phyloP scores from a whole-genome alignment of 441 rosid species.

The Gossypium schwendimanii region DNA sequence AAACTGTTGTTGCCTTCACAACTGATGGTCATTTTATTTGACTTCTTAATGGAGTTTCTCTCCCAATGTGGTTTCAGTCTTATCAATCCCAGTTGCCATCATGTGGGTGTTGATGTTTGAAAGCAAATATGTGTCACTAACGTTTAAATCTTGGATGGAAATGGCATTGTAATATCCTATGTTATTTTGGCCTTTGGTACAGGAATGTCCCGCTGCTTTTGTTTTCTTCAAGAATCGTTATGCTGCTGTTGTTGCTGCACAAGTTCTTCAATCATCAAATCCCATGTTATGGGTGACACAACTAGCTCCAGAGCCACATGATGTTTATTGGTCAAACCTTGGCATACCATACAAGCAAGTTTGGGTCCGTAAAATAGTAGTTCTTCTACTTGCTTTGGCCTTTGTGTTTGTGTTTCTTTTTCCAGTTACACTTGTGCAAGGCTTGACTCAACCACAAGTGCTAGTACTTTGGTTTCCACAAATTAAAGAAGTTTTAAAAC shows the following conservation, averaged over 20 bases:
- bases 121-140: not conserved
- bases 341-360: slow-evolving; percentile 75
- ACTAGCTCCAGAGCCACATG: slow-evolving; percentile 88
- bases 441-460: slow-evolving; percentile 61
- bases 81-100: not conserved
- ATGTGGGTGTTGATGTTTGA: slow-evolving; percentile 4
- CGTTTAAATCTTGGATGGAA: slow-evolving; percentile 1
- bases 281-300: slow-evolving; percentile 94
- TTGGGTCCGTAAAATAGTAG: slow-evolving; percentile 78
- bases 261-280: slow-evolving; percentile 76
- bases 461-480: slow-evolving; percentile 58
- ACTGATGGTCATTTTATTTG: not conserved
- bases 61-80: not conserved
- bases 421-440: slow-evolving; percentile 78
- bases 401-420: slow-evolving; percentile 74
- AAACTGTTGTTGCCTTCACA: not conserved
- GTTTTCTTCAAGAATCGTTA: slow-evolving; percentile 85
- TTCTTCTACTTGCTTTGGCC: slow-evolving; percentile 49
- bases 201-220: slow-evolving; percentile 82
- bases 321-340: slow-evolving; percentile 86
- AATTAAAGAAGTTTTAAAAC: slow-evolving; percentile 44
- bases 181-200: slow-evolving; percentile 14
- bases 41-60: not conserved
- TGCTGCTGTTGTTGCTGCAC: slow-evolving; percentile 71
- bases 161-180: not conserved